Conservation (phyloP, 441 rosid genomes). For the Pelargonium hybrid region DNA sequence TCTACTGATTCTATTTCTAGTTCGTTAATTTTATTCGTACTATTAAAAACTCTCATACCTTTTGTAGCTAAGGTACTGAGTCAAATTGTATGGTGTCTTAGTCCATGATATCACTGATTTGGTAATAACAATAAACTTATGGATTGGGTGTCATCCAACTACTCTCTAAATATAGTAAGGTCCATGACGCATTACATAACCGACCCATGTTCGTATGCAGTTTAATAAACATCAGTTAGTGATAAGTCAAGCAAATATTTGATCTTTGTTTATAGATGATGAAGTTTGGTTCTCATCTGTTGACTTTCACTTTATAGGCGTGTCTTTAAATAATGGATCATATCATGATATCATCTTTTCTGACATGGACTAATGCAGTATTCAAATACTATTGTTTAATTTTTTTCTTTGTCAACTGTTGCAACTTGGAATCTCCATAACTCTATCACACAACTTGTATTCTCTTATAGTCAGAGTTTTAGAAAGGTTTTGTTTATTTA, state of each 20-base stretch:
- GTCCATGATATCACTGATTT: slow-evolving; percentile 1
- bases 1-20: too few relatives aligned
- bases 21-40: too few relatives aligned
- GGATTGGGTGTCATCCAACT: neutral
- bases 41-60: too few relatives aligned
- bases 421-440: too few relatives aligned
- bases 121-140: neutral
- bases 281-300: neutral
- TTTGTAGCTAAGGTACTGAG: neutral
- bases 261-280: neutral
- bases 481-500: too few relatives aligned
- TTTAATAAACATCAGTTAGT: neutral
- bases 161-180: neutral
- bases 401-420: neutral
- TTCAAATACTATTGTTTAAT: neutral
- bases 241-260: neutral
- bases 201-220: neutral
- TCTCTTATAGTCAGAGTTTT: too few relatives aligned
- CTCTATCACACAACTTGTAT: too few relatives aligned
- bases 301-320: neutral
- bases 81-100: slow-evolving; percentile 55
- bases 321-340: neutral
- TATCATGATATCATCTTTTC: neutral
- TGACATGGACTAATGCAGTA: slow-evolving; percentile 26
- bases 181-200: neutral